Evolutionary conservation across 257 asterid species (phyloP).

Genomic region (Echium plantagineum): DNA sequence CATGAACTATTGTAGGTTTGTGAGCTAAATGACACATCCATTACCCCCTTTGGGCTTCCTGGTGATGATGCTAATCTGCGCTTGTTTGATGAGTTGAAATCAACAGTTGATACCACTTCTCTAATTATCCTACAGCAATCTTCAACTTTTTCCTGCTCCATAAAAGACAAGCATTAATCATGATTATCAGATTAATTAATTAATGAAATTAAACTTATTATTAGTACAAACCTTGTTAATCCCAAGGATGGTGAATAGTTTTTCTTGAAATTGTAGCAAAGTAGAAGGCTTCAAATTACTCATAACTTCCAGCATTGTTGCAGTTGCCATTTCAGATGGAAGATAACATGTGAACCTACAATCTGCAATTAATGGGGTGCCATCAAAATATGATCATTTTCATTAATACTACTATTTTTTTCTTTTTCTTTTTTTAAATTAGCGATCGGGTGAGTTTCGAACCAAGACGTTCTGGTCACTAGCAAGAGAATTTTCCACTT

Average conservation of each 20-base stretch:
- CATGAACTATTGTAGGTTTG: slow-evolving; percentile 41
- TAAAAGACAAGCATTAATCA: not conserved
- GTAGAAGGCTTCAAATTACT: slow-evolving; percentile 41
- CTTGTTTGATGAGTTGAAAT: slow-evolving; percentile 30
- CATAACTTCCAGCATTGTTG: slow-evolving; percentile 59
- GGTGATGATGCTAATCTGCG: slow-evolving; percentile 44
- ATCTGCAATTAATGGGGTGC: slow-evolving; percentile 26
- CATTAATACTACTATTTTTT: too few species aligned
- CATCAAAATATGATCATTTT: not conserved
- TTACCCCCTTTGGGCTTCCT: slow-evolving; percentile 69
- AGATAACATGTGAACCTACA: slow-evolving; percentile 45
- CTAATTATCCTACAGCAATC: slow-evolving; percentile 44
- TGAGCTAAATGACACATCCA: slow-evolving; percentile 51
- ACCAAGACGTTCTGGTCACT: too few species aligned
- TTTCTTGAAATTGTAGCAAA: slow-evolving; percentile 41
- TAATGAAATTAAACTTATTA: not conserved
- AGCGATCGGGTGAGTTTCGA: too few species aligned
- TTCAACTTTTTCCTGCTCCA: slow-evolving; percentile 54
- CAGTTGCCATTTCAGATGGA: slow-evolving; percentile 82
- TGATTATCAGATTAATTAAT: not conserved
- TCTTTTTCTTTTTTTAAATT: too few species aligned
- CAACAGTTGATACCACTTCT: slow-evolving; percentile 32
- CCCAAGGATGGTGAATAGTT: slow-evolving; percentile 56
- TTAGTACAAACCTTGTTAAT: slow-evolving; percentile 39
- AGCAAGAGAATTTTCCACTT: too few species aligned